phyloP scores from a whole-genome alignment of 129 eudicot genomes.

The Ambrosia trifida region DNA sequence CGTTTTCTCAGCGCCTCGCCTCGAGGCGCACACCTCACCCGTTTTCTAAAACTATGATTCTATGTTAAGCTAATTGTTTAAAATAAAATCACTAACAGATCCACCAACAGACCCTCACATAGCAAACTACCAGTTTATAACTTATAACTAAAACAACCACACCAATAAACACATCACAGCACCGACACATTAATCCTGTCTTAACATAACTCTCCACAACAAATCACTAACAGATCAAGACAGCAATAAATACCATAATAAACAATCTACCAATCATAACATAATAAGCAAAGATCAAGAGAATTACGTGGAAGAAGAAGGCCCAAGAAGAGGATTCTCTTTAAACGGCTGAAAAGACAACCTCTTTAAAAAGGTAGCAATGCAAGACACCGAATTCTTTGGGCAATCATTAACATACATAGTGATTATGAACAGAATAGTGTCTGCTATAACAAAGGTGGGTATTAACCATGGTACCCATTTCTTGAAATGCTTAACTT shows the following conservation, averaged over 20 bases:
- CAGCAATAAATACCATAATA: too few relatives aligned
- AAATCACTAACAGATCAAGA: too few relatives aligned
- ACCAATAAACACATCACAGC: too few relatives aligned
- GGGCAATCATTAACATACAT: constrained; percentile 94
- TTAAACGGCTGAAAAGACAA: constrained; percentile 85
- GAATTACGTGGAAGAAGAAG: constrained; percentile 76
- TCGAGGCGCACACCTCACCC: too few relatives aligned
- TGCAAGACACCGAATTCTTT: constrained; percentile 65
- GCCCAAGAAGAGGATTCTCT: constrained; percentile 94
- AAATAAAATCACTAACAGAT: not conserved
- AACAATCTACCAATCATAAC: not conserved
- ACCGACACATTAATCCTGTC: too few relatives aligned
- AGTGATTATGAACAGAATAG: constrained; percentile 55
- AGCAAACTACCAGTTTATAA: constrained; percentile 2
- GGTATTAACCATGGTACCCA: constrained; percentile 86
- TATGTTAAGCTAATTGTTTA: not conserved
- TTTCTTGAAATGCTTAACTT: constrained; percentile 67
- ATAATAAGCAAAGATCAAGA: not conserved
- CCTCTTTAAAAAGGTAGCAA: constrained; percentile 63
- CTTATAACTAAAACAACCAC: too few relatives aligned
- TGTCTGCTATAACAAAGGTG: constrained; percentile 58
- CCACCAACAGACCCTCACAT: constrained; percentile 1
- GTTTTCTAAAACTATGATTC: too few relatives aligned
- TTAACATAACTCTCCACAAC: too few relatives aligned
- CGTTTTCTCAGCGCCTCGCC: too few relatives aligned